These are phyloP conservation scores for Neopestalotiopsis rosae DNA, from an alignment of 2,329 filamentous ascomycete genomes.

Conservation along the genomic window DNA sequence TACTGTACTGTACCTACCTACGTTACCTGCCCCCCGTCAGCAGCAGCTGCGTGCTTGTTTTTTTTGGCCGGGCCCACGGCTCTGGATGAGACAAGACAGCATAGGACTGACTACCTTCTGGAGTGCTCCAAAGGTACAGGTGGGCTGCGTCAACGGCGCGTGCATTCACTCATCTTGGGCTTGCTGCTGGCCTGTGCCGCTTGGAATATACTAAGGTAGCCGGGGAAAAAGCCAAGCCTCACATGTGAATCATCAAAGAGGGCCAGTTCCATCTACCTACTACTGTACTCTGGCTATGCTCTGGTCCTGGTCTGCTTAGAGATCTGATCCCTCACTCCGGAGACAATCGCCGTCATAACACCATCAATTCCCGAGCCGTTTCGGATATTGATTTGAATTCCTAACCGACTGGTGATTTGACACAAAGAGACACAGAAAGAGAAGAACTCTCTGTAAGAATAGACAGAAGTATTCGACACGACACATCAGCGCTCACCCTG, in stretches of 20 bases:
- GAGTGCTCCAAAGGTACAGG: background rate
- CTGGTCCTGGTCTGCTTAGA: background rate
- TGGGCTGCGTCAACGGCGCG: background rate
- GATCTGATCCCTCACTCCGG: background rate
- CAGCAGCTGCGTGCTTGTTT: background rate
- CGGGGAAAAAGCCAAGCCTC: background rate
- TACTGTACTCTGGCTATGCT: background rate
- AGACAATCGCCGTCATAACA: background rate
- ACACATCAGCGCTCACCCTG: background rate
- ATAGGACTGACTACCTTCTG: no score
- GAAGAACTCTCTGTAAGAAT: background rate
- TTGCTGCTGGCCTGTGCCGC: no score
- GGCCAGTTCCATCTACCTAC: background rate
- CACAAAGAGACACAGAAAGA: background rate
- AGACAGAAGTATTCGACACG: background rate
- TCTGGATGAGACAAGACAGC: background rate
- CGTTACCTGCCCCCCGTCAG: background rate
- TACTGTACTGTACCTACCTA: background rate
- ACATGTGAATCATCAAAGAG: background rate
- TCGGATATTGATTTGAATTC: slow-evolving; percentile 4
- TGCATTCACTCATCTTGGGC: background rate
- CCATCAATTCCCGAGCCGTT: background rate
- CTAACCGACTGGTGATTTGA: background rate
- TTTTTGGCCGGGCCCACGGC: background rate
- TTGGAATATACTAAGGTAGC: background rate